Base-by-base conservation (phyloP, 2,329 filamentous ascomycete genomes). In the Alternaria brassicae region DNA sequence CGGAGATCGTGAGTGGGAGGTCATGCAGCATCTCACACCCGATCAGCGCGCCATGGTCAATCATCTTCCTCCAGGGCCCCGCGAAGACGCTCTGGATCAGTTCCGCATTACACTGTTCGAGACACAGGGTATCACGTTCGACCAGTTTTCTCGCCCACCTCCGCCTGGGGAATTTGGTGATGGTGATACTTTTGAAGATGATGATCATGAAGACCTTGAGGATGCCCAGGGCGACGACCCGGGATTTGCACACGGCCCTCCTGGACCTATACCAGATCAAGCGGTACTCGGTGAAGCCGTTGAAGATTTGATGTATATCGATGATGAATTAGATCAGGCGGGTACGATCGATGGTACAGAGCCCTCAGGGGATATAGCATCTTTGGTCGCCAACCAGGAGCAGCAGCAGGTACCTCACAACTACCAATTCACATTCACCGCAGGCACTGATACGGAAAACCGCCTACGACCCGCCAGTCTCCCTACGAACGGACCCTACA, bases 61-160 rank as follows among this genome's bases (percentile, higher is more conserved):
- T 12, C 27, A 32, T 8, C 55, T 72, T 7, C 39, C 54, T n/a
- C 44, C 32, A 0, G 61, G 60, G 1, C 54, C 49, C 9, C 61
- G 65, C 7, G 60, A 60, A 21, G 62, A 66, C 3, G 63, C 63
- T 1, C 47, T 72, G 27, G 45, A 65, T 39, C 62, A 62, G 30
- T 51, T 69, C 7, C 59, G 65, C 8, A 64, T 70, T n/a, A 44
- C 62, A 23, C 55, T 70, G 13, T 63, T 69, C 19, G 66, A 67
- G 34, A 57, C 30, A 4, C 61, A 62, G 10, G 67, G 63, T 1
- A 56, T 66, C 3, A 54, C 54, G 3, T 66, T 68, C 30, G 36
- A 60, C 36, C 30, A 53, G 25, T 37, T 37, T 27, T 13, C 15
- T 30, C 34, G 25, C 17, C 48, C 9, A n/a, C 48, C 36, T 51